These are phyloP conservation scores for Piloderma croceum DNA, from an alignment of 768 basidiomycete species.

Conservation along the genomic window DNA sequence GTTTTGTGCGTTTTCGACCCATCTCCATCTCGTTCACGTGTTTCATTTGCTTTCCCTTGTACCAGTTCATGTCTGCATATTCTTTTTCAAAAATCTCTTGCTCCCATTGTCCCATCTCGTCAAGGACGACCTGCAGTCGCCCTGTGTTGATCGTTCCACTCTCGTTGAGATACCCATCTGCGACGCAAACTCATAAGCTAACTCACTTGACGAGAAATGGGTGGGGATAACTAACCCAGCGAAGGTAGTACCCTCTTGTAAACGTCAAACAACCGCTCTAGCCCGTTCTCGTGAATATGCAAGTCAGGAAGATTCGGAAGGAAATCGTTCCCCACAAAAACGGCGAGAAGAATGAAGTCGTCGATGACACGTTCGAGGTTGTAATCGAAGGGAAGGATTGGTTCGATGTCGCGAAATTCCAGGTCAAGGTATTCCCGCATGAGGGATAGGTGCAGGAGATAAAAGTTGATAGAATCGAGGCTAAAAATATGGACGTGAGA, in stretches of 20 bases:
- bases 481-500: conserved; percentile 25
- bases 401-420: conserved; percentile 77
- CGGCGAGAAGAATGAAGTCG: conserved; percentile 93
- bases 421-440: conserved; percentile 97
- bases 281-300: conserved; percentile 95
- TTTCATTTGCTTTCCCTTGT: conserved; percentile 86
- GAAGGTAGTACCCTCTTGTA: conserved; percentile 90
- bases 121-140: conserved; percentile 78
- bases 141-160: conserved; percentile 73
- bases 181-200: background rate
- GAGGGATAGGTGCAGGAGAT: conserved; percentile 87
- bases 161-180: conserved; percentile 93
- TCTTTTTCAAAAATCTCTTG: conserved; percentile 88
- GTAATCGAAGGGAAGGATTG: conserved; percentile 71
- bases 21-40: conserved; percentile 61
- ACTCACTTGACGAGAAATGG: background rate
- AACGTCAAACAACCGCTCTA: conserved; percentile 89
- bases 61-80: conserved; percentile 85
- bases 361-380: conserved; percentile 93
- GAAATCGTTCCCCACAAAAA: conserved; percentile 98
- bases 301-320: conserved; percentile 92
- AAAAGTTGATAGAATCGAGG: conserved; percentile 84
- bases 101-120: conserved; percentile 88
- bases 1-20: conserved; percentile 48
- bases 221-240: conserved; percentile 54